Evolutionary conservation across 1,284 basidiomycete species (phyloP), one percentile per base, ranked within the genome.

Genomic region (Flammula alnicola): DNA sequence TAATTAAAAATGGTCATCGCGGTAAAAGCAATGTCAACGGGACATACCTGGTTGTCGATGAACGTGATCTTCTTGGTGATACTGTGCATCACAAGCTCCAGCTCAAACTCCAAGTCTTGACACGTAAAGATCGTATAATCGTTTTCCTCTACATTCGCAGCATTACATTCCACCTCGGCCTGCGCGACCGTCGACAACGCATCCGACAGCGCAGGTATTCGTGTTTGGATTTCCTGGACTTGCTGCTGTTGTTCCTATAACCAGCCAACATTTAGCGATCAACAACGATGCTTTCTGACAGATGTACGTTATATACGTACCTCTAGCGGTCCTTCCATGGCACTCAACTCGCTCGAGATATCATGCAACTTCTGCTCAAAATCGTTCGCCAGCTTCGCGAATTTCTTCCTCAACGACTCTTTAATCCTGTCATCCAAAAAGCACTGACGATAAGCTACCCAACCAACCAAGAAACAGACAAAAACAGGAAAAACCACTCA

Each of bases 131-230:
- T 84, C 0, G 95, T 98, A 63, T 97, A 93, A 66, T 98, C 95
- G 67, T 98, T 98, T 69, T 98, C 96, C 64, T 98, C 96, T 3
- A 98, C 89, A 59, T 95, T 98, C 14, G 95, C 95, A n/a, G 86
- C 84, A 3, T 73, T 72, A 65, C 95, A 98, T 48, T 89, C 88
- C 7, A 79, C 76, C 61, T 96, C 92, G 1, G 82, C 86, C 3
- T 67, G 72, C 1, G 75, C 75, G 8, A 91, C 84, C 6, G 71
- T 68, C 6, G 68, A 68, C 16, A 93, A 67, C 0, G 76, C 71
- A 14, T 84, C 80, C 6, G 80, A 75, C 25, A 93, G 70, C 0
- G 76, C 74, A 1, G 83, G 81, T 63, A 93, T 74, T 55, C 82
- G 80, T 1, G 76, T 79, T 61, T 91, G 82, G 48, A 93, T 79